These are phyloP conservation scores for Arbutus unedo DNA, from an alignment of 148 eudicot genomes.

Conservation along the genomic window DNA sequence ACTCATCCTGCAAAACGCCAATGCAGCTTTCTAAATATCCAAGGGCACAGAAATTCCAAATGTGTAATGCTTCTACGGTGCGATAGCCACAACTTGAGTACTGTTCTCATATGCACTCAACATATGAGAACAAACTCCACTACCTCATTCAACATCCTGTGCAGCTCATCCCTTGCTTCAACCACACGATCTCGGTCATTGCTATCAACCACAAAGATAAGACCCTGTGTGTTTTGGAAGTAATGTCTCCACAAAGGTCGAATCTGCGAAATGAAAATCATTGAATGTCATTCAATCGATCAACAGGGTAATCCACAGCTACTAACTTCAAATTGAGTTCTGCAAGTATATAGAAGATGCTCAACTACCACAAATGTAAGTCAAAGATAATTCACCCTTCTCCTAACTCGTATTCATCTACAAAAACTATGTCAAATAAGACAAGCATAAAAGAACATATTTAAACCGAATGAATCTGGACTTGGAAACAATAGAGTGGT, in stretches of 20 bases:
- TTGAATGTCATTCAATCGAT: not conserved
- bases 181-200: constrained; percentile 73
- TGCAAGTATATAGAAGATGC: not conserved
- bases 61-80: not conserved
- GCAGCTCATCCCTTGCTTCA: constrained; percentile 76
- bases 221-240: constrained; percentile 80
- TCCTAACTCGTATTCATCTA: not conserved
- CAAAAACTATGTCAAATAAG: not conserved
- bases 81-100: not conserved
- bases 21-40: not conserved
- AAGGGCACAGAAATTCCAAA: not conserved
- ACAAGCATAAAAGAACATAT: not conserved
- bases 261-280: constrained; percentile 34
- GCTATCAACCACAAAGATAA: constrained; percentile 70
- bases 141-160: constrained; percentile 81
- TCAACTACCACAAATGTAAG: not conserved
- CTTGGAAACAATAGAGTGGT: not conserved
- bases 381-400: too few relatives aligned
- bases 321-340: not conserved
- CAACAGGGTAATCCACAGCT: not conserved
- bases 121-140: not conserved
- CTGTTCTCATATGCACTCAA: not conserved
- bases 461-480: not conserved
- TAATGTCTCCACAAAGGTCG: constrained; percentile 75
- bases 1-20: constrained; percentile 49